phyloP scores from a whole-genome alignment of 2,329 filamentous ascomycete species.

The Salinomyces thailandicus region DNA sequence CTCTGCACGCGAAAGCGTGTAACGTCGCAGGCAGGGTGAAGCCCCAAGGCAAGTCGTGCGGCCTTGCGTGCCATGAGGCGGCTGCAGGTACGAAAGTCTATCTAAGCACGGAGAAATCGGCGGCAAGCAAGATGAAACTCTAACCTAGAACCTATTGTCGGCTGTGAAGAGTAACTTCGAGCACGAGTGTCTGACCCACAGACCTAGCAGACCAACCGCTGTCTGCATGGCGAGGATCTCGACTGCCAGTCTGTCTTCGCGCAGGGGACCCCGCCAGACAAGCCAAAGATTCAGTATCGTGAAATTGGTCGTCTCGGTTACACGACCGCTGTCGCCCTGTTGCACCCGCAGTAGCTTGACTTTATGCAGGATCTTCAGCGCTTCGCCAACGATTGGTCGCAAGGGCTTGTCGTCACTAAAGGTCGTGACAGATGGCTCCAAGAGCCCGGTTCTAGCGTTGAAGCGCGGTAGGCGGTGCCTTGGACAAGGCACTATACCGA shows the following conservation, averaged over 20 bases:
- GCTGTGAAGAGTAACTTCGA: constrained; percentile 81
- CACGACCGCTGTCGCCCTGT: constrained; percentile 55
- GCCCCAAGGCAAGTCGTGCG: too few relatives aligned
- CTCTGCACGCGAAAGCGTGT: too few relatives aligned
- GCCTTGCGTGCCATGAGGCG: constrained; percentile 5
- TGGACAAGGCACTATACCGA: constrained; percentile 81
- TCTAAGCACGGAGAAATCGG: neutral
- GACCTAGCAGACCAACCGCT: constrained; percentile 62
- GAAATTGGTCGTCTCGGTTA: constrained; percentile 77
- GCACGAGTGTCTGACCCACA: constrained; percentile 76
- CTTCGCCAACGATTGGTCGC: constrained; percentile 48
- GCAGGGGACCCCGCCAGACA: constrained; percentile 84
- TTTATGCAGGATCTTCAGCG: constrained; percentile 57
- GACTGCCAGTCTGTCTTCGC: constrained; percentile 71
- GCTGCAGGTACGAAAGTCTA: constrained; percentile 6
- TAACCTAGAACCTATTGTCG: constrained; percentile 51
- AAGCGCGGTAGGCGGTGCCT: constrained; percentile 84
- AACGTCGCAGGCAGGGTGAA: too few relatives aligned
- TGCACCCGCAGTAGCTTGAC: constrained; percentile 59
- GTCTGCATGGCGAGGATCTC: constrained; percentile 75
- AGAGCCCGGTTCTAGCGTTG: constrained; percentile 70
- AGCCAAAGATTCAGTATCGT: constrained; percentile 94
- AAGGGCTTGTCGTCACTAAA: constrained; percentile 58
- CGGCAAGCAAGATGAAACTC: neutral
- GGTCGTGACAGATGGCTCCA: constrained; percentile 76